Base-by-base conservation (phyloP, 805 yeast genomes). In the Kurtzmaniella cleridarum region DNA sequence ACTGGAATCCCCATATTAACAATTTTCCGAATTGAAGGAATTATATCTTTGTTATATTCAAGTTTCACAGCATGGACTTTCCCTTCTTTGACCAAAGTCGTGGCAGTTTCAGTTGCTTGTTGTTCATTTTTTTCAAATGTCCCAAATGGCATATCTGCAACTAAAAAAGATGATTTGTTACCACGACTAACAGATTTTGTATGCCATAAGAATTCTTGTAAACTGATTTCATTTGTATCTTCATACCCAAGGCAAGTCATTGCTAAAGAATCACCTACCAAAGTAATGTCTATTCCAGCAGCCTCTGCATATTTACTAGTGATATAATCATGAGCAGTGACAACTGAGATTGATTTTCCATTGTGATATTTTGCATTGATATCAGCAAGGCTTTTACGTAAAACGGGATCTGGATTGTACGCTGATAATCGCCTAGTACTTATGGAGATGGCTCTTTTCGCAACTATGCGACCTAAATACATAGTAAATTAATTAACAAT, bases 101-200 rank as follows among this genome's bases (percentile, higher is more conserved):
- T 54, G 1, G 88, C 71, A 3, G 80, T 69, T 10, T 66, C 71
- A 2, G 84, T 57, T 2, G 95, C 95, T 45, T 81, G 76, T 14
- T 71, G 70, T 0, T 71, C 59, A 2, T 84, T 73, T 1, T 69
- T 50, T 56, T 91, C 98, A 55, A 78, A 90, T 0, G 84, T 64
- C 0, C 98, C 98, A 63, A 84, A 90, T 2, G 98, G 95, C 51
- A 93, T 62, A 57, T 91, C 98, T 0, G 85, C 93, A 3, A 91
- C 73, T 5, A 90, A 51, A 44, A 86, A 77, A 27, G 93, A 79
- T 13, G 73, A 51, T 2, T 71, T 57, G 27, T 78, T 74, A 0
- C 93, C 95, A 24, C 97, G 66, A 11, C 78, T 58, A 1, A 89
- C 95, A 0, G 97, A 83, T 38, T 73, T 69, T 30, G 84, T 80